These are phyloP conservation scores for Alternaria brassicae DNA, from an alignment of 2,329 filamentous ascomycete genomes.

Conservation along the genomic window DNA sequence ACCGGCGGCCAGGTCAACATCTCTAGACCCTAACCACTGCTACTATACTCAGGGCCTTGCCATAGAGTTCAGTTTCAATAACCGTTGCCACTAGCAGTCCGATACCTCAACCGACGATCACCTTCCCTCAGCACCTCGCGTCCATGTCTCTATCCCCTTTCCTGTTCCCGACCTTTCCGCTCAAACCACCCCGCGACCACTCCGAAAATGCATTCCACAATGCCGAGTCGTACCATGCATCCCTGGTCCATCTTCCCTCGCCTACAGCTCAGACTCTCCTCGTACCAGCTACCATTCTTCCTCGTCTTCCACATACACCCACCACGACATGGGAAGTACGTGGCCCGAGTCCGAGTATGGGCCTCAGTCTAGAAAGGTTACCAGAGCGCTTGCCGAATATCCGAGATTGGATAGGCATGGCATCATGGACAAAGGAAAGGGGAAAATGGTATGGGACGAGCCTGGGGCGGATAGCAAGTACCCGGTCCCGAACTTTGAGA, in stretches of 20 bases:
- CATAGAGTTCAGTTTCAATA: neutral
- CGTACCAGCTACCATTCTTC: neutral
- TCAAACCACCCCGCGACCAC: neutral
- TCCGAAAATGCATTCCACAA: neutral
- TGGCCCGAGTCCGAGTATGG: neutral
- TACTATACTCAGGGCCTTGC: neutral
- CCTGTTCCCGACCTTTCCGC: neutral
- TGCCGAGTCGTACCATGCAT: neutral
- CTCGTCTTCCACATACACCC: neutral
- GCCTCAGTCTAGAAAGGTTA: neutral
- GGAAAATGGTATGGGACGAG: neutral
- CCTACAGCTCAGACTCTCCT: neutral
- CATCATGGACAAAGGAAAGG: neutral
- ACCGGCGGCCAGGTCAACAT: neutral
- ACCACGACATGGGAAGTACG: neutral
- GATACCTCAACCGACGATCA: neutral
- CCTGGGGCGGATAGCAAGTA: neutral
- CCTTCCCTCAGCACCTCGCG: neutral
- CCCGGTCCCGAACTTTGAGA: neutral
- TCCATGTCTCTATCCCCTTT: neutral
- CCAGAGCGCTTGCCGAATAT: neutral
- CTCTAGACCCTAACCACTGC: neutral
- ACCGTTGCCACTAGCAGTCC: neutral
- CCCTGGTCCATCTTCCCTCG: neutral
- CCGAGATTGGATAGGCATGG: neutral